Percentiles rank a stretch among this genome's conserved stretches.
Evolutionary conservation across 1,284 basidiomycete species (phyloP).

Genomic region (Melampsora larici-populina): DNA sequence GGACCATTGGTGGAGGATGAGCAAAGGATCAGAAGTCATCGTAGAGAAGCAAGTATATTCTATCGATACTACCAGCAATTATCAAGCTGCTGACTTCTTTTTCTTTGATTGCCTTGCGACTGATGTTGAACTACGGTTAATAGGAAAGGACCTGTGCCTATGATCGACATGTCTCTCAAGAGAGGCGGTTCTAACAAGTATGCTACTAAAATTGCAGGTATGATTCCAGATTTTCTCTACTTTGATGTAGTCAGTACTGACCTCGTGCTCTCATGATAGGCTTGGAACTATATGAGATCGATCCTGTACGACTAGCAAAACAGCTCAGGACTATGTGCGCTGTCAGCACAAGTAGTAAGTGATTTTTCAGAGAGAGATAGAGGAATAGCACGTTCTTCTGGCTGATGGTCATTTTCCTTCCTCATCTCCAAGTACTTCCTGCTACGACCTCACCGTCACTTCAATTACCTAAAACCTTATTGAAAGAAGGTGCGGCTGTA

Average conservation of each 20-base stretch:
- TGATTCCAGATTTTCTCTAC: background rate
- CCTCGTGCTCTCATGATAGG: background rate
- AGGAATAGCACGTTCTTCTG: background rate
- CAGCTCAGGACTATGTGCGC: slow-evolving; percentile 18
- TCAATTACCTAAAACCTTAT: background rate
- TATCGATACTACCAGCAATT: background rate
- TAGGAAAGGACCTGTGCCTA: slow-evolving; percentile 16
- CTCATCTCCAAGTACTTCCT: background rate
- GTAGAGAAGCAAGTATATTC: background rate
- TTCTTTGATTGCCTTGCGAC: background rate
- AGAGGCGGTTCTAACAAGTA: slow-evolving; percentile 9
- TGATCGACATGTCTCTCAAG: slow-evolving; percentile 16
- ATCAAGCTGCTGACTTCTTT: background rate
- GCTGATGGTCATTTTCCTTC: background rate
- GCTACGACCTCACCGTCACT: background rate
- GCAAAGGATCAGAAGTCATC: background rate
- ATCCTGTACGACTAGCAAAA: slow-evolving; percentile 13
- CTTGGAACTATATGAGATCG: slow-evolving; percentile 23
- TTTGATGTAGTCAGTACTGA: background rate
- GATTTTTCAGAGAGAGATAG: background rate
- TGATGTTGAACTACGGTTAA: background rate
- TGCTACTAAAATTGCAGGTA: slow-evolving; percentile 24
- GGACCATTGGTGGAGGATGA: slow-evolving; percentile 35
- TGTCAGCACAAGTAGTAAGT: slow-evolving; percentile 30
- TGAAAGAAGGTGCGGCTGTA: background rate